Base-by-base conservation (phyloP, 495 filamentous ascomycete species). In the Bacidia gigantensis region DNA sequence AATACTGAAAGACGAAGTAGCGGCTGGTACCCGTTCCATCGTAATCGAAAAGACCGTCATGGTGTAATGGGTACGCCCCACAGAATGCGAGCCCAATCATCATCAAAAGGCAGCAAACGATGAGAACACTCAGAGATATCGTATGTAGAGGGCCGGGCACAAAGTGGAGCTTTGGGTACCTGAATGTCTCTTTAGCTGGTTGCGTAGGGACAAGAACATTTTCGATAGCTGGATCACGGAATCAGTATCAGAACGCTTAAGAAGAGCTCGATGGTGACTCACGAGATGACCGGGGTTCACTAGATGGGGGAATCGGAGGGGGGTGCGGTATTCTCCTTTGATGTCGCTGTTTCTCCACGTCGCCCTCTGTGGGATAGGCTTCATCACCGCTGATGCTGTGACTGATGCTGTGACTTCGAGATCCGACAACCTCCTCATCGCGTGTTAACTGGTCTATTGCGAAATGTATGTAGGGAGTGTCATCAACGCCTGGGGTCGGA, bases 1-100 rank as follows among this genome's bases (percentile, higher is more conserved):
- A 63, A 60, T 89, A 87, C 53, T 86, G 75, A 62, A 93, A 85
- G 49, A 94, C 67, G 64, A 95, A 95, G 62, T 93, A 95, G n/a
- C 79, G 75, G 9, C 69, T 67, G 22, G 79, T 82, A 46, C 81
- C 80, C 44, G 82, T 80, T 23, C 72, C 72, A 20, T 64, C 65
- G 64, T 87, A 95, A 10, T 68, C 58, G 65, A 76, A 78, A 3
- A 95, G 62, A 0, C 89, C 86, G 9, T 71, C 57, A 50, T 83
- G 74, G 3, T 67, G 59, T 21, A 71, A 67, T 2, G 87, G 88
- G 66, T 75, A 90, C 21, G 86, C 69, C 50, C 84, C 88, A 62
- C 75, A 82, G 61, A 89, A 83, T 9, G 82, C 70, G 17, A 94
- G 70, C 3, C 72, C 82, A 0, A 73, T 77, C 26, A 87, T 74